Percentiles rank a stretch among this genome's conserved stretches.
These are phyloP conservation scores for Epichloe festucae DNA, from an alignment of 2,329 filamentous ascomycete genomes.

Conservation along the genomic window DNA sequence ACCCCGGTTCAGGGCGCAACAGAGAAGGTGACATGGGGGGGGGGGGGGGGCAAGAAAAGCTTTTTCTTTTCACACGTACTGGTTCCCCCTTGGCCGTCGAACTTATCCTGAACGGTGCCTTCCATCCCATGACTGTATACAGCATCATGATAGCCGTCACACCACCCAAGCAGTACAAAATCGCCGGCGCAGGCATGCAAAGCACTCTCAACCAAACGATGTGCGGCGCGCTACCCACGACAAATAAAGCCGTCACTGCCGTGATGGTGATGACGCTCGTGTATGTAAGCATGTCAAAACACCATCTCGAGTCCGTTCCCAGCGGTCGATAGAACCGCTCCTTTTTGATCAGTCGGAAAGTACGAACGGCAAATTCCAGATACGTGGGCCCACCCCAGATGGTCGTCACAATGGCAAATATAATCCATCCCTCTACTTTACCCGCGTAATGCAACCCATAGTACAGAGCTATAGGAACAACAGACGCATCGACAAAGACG, in stretches of 20 bases:
- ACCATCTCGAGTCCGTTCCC: conserved; percentile 33
- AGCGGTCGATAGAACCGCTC: conserved; percentile 36
- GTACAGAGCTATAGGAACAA: conserved; percentile 37
- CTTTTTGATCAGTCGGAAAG: conserved; percentile 33
- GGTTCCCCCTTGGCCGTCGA: conserved; percentile 42
- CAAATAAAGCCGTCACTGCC: conserved; percentile 35
- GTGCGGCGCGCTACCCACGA: conserved; percentile 37
- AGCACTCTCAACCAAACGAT: conserved; percentile 35
- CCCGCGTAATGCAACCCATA: conserved; percentile 34
- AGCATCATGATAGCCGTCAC: conserved; percentile 26
- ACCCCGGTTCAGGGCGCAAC: too few species aligned
- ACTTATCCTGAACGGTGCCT: conserved; percentile 48
- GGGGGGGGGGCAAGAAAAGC: neutral
- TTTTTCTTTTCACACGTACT: conserved; percentile 11
- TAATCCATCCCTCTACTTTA: conserved; percentile 25
- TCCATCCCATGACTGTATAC: conserved; percentile 23
- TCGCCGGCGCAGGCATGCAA: conserved; percentile 37
- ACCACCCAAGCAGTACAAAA: conserved; percentile 34
- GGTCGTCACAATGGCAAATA: conserved; percentile 40
- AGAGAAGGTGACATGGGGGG: neutral
- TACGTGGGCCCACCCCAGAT: conserved; percentile 44
- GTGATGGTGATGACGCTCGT: conserved; percentile 34
- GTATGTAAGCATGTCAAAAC: conserved; percentile 36
- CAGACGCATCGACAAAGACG: conserved; percentile 30
- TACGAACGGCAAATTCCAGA: conserved; percentile 37